These are phyloP conservation scores for Poa pratensis DNA, from an alignment of 176 grass and related monocot species.

Conservation along the genomic window DNA sequence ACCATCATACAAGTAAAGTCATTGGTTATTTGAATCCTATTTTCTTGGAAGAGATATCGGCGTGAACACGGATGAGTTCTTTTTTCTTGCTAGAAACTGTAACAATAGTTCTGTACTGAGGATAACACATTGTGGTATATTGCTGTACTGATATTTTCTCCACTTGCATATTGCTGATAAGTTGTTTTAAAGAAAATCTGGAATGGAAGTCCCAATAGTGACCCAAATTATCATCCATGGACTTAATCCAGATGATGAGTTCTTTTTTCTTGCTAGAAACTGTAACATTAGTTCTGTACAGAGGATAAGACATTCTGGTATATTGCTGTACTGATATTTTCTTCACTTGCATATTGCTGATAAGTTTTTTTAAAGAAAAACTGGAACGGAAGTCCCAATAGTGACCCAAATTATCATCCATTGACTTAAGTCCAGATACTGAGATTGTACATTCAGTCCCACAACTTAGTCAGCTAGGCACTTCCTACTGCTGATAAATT, in stretches of 20 bases:
- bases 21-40: neutral
- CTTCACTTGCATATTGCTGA: neutral
- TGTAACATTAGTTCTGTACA: neutral
- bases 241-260: neutral
- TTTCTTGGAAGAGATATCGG: neutral
- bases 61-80: neutral
- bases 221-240: neutral
- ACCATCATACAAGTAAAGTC: neutral
- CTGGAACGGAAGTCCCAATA: neutral
- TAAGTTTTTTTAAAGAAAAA: neutral
- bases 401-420: neutral
- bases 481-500: neutral
- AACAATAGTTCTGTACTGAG: neutral
- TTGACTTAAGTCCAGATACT: neutral
- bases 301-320: neutral
- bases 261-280: neutral
- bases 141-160: neutral
- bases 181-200: neutral
- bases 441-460: neutral
- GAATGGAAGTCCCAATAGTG: neutral
- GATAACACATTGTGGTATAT: neutral
- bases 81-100: neutral
- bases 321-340: neutral
- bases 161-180: neutral
- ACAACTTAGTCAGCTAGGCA: neutral